Conservation (phyloP, 805 yeast species). For the Kodamaea laetipori region DNA sequence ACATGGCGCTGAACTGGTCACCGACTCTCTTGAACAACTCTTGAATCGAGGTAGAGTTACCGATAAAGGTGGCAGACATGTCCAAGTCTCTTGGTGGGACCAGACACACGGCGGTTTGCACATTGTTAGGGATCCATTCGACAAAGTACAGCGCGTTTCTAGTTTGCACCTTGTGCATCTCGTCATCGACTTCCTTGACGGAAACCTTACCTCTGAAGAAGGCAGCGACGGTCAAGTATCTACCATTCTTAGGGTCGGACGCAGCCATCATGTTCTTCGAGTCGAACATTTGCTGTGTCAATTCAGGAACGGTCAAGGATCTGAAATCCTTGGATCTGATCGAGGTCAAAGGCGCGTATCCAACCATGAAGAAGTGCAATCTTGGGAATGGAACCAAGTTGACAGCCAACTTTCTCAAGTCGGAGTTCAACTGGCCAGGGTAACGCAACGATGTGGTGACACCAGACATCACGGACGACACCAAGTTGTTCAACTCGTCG, state of each 20-base stretch:
- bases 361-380: conserved; percentile 93
- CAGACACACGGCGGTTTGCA: conserved; percentile 90
- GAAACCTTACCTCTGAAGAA: conserved; percentile 93
- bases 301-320: conserved; percentile 83
- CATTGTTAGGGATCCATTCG: conserved; percentile 95
- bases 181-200: conserved; percentile 92
- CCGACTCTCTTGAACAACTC: conserved; percentile 88
- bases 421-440: conserved; percentile 94
- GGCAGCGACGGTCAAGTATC: conserved; percentile 90
- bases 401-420: conserved; percentile 89
- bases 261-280: conserved; percentile 96
- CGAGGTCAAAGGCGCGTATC: conserved; percentile 89
- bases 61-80: conserved; percentile 90
- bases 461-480: conserved; percentile 92
- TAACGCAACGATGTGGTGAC: conserved; percentile 91
- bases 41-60: conserved; percentile 91
- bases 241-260: conserved; percentile 85
- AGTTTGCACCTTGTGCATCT: conserved; percentile 81
- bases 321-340: conserved; percentile 80
- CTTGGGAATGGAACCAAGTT: conserved; percentile 95
- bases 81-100: conserved; percentile 85
- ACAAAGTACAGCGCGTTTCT: conserved; percentile 83
- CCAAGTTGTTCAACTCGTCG: conserved; percentile 76
- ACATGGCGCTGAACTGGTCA: conserved; percentile 89
- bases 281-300: conserved; percentile 92